A percentile compares a stretch with the other conserved stretches of the same genome.
phyloP scores from a whole-genome alignment of 805 yeast species.

The Wickerhamomyces ciferrii region DNA sequence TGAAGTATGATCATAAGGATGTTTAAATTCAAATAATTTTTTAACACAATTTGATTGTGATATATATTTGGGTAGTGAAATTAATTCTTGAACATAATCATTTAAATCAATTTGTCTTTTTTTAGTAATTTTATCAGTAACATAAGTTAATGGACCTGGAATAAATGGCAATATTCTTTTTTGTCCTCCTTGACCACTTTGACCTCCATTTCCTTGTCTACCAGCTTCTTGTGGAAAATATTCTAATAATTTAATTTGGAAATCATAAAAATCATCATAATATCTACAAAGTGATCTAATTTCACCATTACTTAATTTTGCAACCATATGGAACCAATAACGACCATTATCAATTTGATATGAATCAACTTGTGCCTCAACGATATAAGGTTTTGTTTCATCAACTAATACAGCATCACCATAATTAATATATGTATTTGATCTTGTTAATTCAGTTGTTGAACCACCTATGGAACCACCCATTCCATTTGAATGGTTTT shows the following conservation, averaged over 20 bases:
- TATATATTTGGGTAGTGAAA: conserved; percentile 72
- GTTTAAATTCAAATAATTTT: conserved; percentile 56
- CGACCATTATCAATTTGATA: conserved; percentile 80
- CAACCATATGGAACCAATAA: conserved; percentile 80
- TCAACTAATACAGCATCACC: conserved; percentile 6
- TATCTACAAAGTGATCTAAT: conserved; percentile 73
- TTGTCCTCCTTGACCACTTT: conserved; percentile 42
- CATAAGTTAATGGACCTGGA: conserved; percentile 93
- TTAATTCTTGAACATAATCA: conserved; percentile 51
- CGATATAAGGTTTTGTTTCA: conserved; percentile 16
- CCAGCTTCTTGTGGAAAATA: conserved; percentile 93
- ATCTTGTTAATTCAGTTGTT: conserved; percentile 6
- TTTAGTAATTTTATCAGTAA: conserved; percentile 66
- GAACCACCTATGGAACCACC: conserved; percentile 1
- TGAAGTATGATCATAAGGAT: conserved; percentile 26
- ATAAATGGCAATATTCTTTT: conserved; percentile 85
- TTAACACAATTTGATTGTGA: conserved; percentile 65
- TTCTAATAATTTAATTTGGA: conserved; percentile 79
- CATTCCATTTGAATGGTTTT: too few species aligned
- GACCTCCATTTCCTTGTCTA: too few species aligned
- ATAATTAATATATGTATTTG: conserved; percentile 5
- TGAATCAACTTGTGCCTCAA: conserved; percentile 66
- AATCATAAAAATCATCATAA: conserved; percentile 94
- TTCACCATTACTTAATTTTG: conserved; percentile 63
- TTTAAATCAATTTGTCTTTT: conserved; percentile 52